Evolutionary conservation across 2,329 filamentous ascomycete species (phyloP).

Genomic region (Sclerotinia nivalis): DNA sequence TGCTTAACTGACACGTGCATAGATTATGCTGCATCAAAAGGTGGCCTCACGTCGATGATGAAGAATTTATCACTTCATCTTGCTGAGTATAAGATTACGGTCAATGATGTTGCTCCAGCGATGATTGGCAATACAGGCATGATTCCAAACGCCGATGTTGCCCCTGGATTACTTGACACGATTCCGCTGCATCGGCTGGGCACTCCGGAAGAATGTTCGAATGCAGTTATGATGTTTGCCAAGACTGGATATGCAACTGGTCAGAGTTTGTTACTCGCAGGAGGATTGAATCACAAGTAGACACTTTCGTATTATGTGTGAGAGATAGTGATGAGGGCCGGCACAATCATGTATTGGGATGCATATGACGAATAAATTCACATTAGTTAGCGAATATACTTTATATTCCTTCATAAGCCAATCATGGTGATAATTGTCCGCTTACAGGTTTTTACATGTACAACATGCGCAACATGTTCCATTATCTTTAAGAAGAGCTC

Average conservation of each 20-base stretch:
- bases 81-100: conserved; percentile 48
- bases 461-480: no score
- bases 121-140: conserved; percentile 49
- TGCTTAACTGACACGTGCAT: background rate
- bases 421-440: background rate
- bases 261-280: conserved; percentile 47
- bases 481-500: no score
- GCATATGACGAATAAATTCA: background rate
- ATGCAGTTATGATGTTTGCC: conserved; percentile 50
- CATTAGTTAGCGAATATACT: background rate
- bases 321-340: no score
- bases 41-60: conserved; percentile 49
- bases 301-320: background rate
- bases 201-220: conserved; percentile 49
- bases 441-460: background rate
- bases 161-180: conserved; percentile 36
- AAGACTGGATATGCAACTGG: conserved; percentile 50
- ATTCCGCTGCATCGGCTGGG: conserved; percentile 49
- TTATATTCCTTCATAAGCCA: background rate
- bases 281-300: conserved; percentile 41
- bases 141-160: conserved; percentile 42
- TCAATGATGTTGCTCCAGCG: conserved; percentile 51
- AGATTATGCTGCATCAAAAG: conserved; percentile 44
- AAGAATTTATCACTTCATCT: conserved; percentile 49
- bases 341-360: background rate